Percentiles rank a stretch among this genome's conserved stretches.
phyloP scores from a whole-genome alignment of 2,329 filamentous ascomycete genomes.

The Chrysoporthe deuterocubensis region DNA sequence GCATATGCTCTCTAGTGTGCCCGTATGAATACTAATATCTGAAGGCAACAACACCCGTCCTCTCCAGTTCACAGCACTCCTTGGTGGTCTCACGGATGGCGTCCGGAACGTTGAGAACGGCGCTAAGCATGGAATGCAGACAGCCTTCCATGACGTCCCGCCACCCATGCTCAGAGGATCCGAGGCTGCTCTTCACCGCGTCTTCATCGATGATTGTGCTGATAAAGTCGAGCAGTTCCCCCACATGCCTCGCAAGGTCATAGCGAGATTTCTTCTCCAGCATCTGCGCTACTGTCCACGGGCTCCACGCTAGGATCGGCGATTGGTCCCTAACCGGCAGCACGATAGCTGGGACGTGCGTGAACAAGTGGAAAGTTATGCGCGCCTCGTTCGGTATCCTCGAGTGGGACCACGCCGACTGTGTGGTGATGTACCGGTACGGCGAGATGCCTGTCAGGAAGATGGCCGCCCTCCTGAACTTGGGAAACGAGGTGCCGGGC shows the following conservation, averaged over 20 bases:
- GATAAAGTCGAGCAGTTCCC: constrained; percentile 28
- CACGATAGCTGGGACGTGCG: constrained; percentile 31
- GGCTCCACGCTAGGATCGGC: constrained; percentile 31
- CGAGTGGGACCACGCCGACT: constrained; percentile 31
- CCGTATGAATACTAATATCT: constrained; percentile 23
- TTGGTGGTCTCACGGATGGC: constrained; percentile 28
- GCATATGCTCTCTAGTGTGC: too few species aligned
- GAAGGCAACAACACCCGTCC: constrained; percentile 29
- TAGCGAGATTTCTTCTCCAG: constrained; percentile 26
- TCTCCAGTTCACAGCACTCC: constrained; percentile 29
- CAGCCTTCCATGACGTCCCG: constrained; percentile 21
- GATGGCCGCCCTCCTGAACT: constrained; percentile 28
- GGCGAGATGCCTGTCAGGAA: constrained; percentile 31
- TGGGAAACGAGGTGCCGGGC: constrained; percentile 20
- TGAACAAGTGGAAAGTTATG: constrained; percentile 30
- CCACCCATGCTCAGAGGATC: constrained; percentile 19
- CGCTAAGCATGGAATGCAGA: constrained; percentile 26
- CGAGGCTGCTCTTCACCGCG: constrained; percentile 13
- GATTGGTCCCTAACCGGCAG: constrained; percentile 29
- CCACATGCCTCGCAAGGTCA: constrained; percentile 18
- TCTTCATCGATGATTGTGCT: constrained; percentile 28
- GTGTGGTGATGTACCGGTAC: constrained; percentile 28
- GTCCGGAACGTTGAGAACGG: constrained; percentile 27
- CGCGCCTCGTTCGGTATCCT: constrained; percentile 31
- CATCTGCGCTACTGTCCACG: constrained; percentile 31